phyloP scores from a whole-genome alignment of 768 basidiomycete genomes.

The Peribolospora baueri region DNA sequence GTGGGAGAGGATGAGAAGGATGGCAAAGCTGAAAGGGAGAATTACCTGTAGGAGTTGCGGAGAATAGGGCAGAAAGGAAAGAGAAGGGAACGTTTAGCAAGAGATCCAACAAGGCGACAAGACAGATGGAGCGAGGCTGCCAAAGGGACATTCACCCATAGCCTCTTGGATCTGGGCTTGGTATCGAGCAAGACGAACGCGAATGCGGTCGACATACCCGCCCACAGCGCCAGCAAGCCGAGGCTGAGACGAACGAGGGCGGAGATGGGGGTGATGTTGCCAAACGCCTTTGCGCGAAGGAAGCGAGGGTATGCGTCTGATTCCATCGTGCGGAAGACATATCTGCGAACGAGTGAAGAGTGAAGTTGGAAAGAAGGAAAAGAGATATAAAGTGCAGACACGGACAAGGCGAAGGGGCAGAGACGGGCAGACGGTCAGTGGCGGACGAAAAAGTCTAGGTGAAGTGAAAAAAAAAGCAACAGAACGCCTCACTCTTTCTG shows the following conservation, averaged over 20 bases:
- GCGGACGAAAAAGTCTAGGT: too few species aligned
- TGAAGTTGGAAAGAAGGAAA: not conserved
- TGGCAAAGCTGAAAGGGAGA: slow-evolving; percentile 69
- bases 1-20: slow-evolving; percentile 77
- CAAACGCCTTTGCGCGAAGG: slow-evolving; percentile 89
- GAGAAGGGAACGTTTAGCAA: too few species aligned
- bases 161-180: slow-evolving; percentile 67
- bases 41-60: slow-evolving; percentile 38
- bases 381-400: not conserved
- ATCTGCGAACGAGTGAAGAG: not conserved
- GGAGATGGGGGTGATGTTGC: slow-evolving; percentile 79
- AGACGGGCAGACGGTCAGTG: not conserved
- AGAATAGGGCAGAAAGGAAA: not conserved
- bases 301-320: slow-evolving; percentile 36
- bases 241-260: slow-evolving; percentile 61
- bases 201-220: slow-evolving; percentile 75
- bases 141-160: slow-evolving; percentile 50
- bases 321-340: slow-evolving; percentile 15
- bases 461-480: slow-evolving; percentile 34
- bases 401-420: not conserved
- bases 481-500: slow-evolving; percentile 43
- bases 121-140: not conserved
- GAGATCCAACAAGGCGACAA: not conserved
- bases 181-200: slow-evolving; percentile 83
- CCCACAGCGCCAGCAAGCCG: slow-evolving; percentile 73